Evolutionary conservation across 441 rosid genomes (phyloP), one percentile per base, ranked within the genome.

Genomic region (Euphorbia corollata): DNA sequence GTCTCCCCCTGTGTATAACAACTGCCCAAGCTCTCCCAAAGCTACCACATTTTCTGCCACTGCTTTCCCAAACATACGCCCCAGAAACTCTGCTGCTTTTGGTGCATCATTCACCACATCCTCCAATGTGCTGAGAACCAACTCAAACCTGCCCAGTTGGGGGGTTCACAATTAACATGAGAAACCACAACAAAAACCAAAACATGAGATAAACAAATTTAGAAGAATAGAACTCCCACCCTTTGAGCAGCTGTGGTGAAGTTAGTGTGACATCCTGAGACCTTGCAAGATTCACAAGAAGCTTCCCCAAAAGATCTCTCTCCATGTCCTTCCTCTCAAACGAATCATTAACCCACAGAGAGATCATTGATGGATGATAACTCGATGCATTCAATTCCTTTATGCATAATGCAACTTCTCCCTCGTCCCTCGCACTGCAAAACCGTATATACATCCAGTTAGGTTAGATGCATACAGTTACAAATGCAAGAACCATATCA

Each of bases 81-180:
- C 99, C 0, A 94, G 89, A 80, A 85, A 93, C 71, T 89, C 95
- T 6, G 90, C 81, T 58, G 99, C 99, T 77, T 71, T 93, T 0
- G 97, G 96, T 16, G 99, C 97, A 71, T 95, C 98, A 59, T 82
- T 92, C 3, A 95, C 93, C 0, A 88, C 85, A 78, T 95, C 99
- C 81, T 90, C 95, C 80, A 95, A 71, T 7, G 84, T 85, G 63
- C 73, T 69, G 51, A 95, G 85, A 64, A 87, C 96, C 2, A 82
- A 79, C 65, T 88, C 90, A 63, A 95, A 88, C 85, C 99, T 95
- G 85, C 15, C n/a, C 64, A 39, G 60, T 55, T 11, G 24, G 4
- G 65, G 41, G 23, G 15, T 7, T 23, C 0, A 56, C 12, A 0
- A 63, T 41, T 23, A 51, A 32, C 16, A 12, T 20, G 5, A 24